These are phyloP conservation scores for Russula sp. DNA, from an alignment of 768 basidiomycete genomes.

Conservation along the genomic window DNA sequence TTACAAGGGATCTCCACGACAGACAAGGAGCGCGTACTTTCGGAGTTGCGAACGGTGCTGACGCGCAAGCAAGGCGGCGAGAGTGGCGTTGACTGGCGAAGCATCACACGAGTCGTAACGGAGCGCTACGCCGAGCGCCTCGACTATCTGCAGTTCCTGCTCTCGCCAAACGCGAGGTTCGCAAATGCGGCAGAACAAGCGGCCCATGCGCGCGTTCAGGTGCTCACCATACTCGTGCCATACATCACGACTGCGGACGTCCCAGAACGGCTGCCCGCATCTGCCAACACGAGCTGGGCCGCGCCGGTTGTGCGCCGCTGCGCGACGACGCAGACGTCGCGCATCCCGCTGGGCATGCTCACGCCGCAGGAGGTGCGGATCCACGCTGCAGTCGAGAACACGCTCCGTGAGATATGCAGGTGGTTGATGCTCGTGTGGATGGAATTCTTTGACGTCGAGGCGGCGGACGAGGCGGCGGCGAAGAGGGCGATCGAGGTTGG, in stretches of 20 bases:
- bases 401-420: conserved; percentile 22
- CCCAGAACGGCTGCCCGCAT: background rate
- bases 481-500: background rate
- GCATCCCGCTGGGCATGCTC: conserved; percentile 6
- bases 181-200: background rate
- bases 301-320: conserved; percentile 19
- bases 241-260: conserved; percentile 26
- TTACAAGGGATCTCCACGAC: conserved; percentile 30
- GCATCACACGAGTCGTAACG: conserved; percentile 33
- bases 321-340: conserved; percentile 19
- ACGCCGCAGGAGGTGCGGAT: conserved; percentile 21
- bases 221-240: conserved; percentile 27
- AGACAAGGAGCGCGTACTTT: conserved; percentile 29
- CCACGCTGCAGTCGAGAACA: conserved; percentile 10
- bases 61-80: conserved; percentile 11
- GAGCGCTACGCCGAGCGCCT: conserved; percentile 41
- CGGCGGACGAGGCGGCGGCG: background rate
- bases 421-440: conserved; percentile 17
- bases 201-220: background rate
- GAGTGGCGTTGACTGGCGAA: conserved; percentile 41
- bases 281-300: conserved; percentile 11
- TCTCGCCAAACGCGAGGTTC: conserved; percentile 27
- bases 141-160: conserved; percentile 35
- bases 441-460: conserved; percentile 20
- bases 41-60: conserved; percentile 30